phyloP scores from a whole-genome alignment of 2,329 filamentous ascomycete genomes.

The Fonsecaea pugnacius region DNA sequence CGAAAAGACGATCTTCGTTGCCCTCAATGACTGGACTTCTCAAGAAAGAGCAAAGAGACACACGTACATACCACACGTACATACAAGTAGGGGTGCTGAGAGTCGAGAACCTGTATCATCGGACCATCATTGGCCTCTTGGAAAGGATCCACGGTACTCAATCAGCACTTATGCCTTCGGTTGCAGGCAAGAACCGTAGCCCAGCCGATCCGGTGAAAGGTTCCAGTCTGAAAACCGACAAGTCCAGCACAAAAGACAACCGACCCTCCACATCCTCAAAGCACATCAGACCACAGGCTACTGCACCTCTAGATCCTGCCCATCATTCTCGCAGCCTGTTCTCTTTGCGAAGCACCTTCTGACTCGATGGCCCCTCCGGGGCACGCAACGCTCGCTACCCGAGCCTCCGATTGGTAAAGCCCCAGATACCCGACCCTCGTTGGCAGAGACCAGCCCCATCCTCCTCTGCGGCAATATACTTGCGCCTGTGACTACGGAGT shows the following conservation, averaged over 20 bases:
- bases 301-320: constrained; percentile 7
- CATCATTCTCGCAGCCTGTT: constrained; percentile 5
- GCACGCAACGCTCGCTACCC: constrained; percentile 1
- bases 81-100: not conserved
- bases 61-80: not conserved
- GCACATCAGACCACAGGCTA: constrained; percentile 1
- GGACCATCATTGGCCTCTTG: not conserved
- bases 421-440: constrained; percentile 7
- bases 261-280: not conserved
- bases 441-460: not conserved
- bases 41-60: not conserved
- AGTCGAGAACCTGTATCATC: constrained; percentile 2
- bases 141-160: not conserved
- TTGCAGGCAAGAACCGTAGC: constrained; percentile 13
- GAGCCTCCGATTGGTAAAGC: constrained; percentile 12
- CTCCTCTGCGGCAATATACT: constrained; percentile 22
- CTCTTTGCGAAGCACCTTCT: not conserved
- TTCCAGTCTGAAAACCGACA: constrained; percentile 1
- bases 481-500: not conserved
- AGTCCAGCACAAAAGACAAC: not conserved
- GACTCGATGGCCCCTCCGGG: constrained; percentile 1
- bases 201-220: constrained; percentile 10
- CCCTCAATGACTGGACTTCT: not conserved
- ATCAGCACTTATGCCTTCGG: constrained; percentile 10
- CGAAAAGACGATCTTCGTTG: not conserved